These are phyloP conservation scores for Lachnellula arida DNA, from an alignment of 2,329 filamentous ascomycete genomes.

Conservation along the genomic window DNA sequence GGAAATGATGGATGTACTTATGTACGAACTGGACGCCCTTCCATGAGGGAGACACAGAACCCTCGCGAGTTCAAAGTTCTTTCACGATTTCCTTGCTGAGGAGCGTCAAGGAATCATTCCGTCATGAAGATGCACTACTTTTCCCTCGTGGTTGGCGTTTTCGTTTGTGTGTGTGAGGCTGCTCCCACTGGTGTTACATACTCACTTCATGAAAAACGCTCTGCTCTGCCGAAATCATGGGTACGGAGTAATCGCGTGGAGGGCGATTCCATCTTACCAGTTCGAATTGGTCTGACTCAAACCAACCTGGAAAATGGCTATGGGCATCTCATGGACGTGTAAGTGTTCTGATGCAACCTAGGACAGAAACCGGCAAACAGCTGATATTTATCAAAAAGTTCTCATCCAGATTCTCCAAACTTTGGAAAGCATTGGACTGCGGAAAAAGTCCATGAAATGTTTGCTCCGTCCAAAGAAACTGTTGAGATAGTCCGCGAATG, in stretches of 20 bases:
- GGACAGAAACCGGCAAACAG: too few species aligned
- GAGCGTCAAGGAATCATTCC: too few species aligned
- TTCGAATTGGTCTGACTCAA: slow-evolving; percentile 20
- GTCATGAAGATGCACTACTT: too few species aligned
- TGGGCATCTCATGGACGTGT: slow-evolving; percentile 22
- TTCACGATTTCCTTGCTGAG: too few species aligned
- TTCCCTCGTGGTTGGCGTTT: too few species aligned
- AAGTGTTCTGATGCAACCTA: slow-evolving; percentile 1
- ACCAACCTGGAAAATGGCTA: slow-evolving; percentile 17
- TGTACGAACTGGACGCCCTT: too few species aligned
- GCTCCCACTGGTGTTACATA: slow-evolving; percentile 11
- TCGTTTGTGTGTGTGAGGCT: slow-evolving; percentile 1
- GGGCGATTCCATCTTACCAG: slow-evolving; percentile 16
- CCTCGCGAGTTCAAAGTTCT: too few species aligned
- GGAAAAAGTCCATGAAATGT: slow-evolving; percentile 31
- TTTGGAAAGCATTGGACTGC: slow-evolving; percentile 35
- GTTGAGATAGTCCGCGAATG: slow-evolving; percentile 32
- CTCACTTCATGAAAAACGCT: slow-evolving; percentile 16
- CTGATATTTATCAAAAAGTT: slow-evolving; percentile 12
- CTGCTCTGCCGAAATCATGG: slow-evolving; percentile 11
- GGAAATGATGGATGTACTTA: too few species aligned
- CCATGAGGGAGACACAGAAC: too few species aligned
- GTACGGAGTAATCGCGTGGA: slow-evolving; percentile 8
- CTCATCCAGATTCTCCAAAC: slow-evolving; percentile 27
- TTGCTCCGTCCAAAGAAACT: slow-evolving; percentile 30